phyloP scores from a whole-genome alignment of 83 land plant genomes.

The Picea abies region DNA sequence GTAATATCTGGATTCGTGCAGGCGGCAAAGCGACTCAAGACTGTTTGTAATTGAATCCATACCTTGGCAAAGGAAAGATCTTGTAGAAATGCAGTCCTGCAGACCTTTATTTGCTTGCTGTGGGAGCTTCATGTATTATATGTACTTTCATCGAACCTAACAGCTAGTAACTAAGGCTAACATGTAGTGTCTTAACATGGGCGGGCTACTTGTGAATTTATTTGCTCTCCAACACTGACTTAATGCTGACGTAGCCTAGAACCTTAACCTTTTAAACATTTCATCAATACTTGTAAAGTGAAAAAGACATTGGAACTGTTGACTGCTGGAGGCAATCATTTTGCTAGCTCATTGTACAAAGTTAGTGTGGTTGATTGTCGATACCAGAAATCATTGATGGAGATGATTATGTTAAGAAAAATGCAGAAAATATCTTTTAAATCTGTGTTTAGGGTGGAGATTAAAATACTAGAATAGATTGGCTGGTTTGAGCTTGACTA shows the following conservation, averaged over 20 bases:
- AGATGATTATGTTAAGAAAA: constrained; percentile 11
- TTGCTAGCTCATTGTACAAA: constrained; percentile 11
- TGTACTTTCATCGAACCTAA: constrained; percentile 9
- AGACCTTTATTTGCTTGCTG: not conserved
- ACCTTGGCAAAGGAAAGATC: constrained; percentile 1
- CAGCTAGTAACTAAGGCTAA: not conserved
- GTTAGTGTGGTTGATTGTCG: constrained; percentile 1
- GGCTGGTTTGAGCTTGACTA: not conserved
- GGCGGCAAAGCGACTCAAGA: constrained; percentile 69
- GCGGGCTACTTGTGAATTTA: constrained; percentile 2
- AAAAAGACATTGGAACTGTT: not conserved
- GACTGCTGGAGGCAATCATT: constrained; percentile 10
- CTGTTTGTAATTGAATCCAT: constrained; percentile 41
- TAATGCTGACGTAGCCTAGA: not conserved
- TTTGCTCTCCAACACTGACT: not conserved
- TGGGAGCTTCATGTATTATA: constrained; percentile 10
- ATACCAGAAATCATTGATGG: not conserved
- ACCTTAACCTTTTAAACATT: constrained; percentile 1
- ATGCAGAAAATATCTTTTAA: not conserved
- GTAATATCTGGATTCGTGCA: constrained; percentile 68
- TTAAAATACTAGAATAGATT: not conserved
- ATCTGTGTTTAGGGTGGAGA: not conserved
- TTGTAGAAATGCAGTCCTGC: not conserved
- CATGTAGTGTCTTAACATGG: not conserved
- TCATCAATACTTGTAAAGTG: not conserved